Conservation (phyloP, 306 rosid genomes). For the Carpinus fangiana region DNA sequence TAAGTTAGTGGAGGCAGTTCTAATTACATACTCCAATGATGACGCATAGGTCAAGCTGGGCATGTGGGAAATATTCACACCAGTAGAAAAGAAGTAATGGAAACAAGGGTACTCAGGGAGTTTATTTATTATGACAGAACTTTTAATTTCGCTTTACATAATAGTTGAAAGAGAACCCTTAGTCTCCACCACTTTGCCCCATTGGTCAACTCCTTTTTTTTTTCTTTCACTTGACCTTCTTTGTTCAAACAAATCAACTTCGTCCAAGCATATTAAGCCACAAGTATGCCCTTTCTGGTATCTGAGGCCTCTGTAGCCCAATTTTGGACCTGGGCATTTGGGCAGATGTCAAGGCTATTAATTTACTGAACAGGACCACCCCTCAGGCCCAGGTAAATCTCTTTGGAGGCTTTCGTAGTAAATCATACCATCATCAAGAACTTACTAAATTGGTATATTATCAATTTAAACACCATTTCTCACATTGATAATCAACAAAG, state of each 20-base stretch:
- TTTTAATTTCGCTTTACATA: neutral
- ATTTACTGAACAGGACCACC: neutral
- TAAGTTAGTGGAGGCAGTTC: too few species aligned
- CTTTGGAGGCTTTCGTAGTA: neutral
- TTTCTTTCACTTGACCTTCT: neutral
- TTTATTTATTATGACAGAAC: constrained; percentile 1
- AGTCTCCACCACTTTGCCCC: constrained; percentile 1
- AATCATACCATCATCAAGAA: neutral
- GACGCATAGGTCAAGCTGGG: neutral
- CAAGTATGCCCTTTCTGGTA: neutral
- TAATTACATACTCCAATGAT: neutral
- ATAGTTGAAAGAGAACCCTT: constrained; percentile 3
- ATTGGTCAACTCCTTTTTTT: neutral
- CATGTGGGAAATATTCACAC: neutral
- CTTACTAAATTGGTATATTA: neutral
- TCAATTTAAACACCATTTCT: neutral
- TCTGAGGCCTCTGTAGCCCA: neutral
- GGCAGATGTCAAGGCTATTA: neutral
- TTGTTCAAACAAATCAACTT: neutral
- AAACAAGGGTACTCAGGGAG: neutral
- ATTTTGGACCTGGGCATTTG: neutral
- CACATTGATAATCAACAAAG: neutral
- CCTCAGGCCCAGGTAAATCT: neutral
- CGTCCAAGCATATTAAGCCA: neutral
- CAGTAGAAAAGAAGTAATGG: neutral